Evolutionary conservation across 257 asterid genomes (phyloP).

Genomic region (Solanum boliviense): DNA sequence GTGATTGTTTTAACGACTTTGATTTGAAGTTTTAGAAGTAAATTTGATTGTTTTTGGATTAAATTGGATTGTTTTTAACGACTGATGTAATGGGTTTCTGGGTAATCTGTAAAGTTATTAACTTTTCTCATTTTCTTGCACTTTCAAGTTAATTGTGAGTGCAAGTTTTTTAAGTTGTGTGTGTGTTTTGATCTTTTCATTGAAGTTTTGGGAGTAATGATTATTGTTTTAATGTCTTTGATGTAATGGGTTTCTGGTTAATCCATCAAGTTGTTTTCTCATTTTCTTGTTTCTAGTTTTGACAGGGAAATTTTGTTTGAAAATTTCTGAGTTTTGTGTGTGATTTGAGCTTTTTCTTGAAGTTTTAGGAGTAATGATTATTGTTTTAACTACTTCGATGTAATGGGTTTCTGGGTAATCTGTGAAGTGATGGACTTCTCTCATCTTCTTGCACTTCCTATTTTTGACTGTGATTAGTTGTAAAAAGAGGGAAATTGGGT

Average conservation of each 20-base stretch:
- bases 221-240: conserved; percentile 27
- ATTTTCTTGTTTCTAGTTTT: neutral
- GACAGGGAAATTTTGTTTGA: neutral
- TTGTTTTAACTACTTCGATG: conserved; percentile 2
- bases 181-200: neutral
- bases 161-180: neutral
- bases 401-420: neutral
- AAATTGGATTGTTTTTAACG: neutral
- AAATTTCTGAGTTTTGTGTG: neutral
- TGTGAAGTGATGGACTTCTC: neutral
- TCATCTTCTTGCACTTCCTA: neutral
- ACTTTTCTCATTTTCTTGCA: neutral
- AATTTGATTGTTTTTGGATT: neutral
- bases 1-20: conserved; percentile 22
- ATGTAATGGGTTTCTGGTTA: conserved; percentile 8
- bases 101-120: neutral
- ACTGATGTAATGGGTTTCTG: conserved; percentile 15
- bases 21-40: conserved; percentile 2
- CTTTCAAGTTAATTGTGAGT: neutral
- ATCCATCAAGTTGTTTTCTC: neutral
- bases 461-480: neutral
- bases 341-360: neutral
- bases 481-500: neutral
- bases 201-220: neutral
- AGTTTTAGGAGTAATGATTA: neutral